phyloP scores from a whole-genome alignment of 2,329 filamentous ascomycete genomes.

The Diplodia intermedia region DNA sequence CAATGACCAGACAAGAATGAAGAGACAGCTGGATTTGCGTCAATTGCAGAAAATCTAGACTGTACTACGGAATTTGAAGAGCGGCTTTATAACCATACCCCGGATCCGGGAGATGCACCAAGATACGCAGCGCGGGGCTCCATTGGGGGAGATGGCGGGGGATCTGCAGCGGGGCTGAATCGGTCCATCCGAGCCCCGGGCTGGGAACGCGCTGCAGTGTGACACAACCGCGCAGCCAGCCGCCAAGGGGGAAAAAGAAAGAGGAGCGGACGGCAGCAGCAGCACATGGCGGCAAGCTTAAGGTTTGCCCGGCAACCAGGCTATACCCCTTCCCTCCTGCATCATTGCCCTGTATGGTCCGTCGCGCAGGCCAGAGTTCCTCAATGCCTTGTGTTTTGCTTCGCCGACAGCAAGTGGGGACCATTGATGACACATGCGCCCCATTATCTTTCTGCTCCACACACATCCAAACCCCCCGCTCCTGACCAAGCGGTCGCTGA shows the following conservation, averaged over 20 bases:
- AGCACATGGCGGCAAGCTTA: background rate
- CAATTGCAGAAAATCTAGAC: background rate
- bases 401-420: too few species aligned
- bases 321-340: too few species aligned
- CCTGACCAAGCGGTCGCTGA: background rate
- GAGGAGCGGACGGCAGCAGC: background rate
- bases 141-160: slow-evolving; percentile 16
- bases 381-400: too few species aligned
- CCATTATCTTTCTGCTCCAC: background rate
- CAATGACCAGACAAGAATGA: background rate
- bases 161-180: slow-evolving; percentile 19
- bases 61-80: background rate
- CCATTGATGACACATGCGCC: too few species aligned
- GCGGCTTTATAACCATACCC: slow-evolving; percentile 2
- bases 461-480: background rate
- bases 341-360: too few species aligned
- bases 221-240: background rate
- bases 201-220: background rate
- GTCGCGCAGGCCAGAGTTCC: too few species aligned
- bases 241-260: background rate
- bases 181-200: slow-evolving; percentile 9
- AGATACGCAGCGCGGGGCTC: background rate
- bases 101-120: background rate
- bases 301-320: too few species aligned
- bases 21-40: background rate